Evolutionary conservation across 1,284 basidiomycete genomes (phyloP).

Genomic region (Papiliotrema laurentii): DNA sequence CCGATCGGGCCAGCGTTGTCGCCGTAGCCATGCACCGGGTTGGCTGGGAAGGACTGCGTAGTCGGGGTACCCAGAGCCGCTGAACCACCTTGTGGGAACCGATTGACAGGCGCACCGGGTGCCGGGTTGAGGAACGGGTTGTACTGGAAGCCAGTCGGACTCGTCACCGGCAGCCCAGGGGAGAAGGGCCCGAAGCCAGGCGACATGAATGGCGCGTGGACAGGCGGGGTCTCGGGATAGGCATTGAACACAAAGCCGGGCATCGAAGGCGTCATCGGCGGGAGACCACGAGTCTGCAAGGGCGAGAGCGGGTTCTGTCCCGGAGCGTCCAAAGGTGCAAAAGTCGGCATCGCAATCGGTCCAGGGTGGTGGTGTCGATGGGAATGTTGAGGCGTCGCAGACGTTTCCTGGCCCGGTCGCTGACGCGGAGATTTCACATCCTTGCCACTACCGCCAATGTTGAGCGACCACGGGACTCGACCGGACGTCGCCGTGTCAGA

Average conservation of each 20-base stretch:
- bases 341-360: conserved; percentile 40
- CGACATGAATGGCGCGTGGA: conserved; percentile 41
- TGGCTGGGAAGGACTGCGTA: conserved; percentile 36
- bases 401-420: not conserved
- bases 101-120: conserved; percentile 46
- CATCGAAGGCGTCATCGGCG: conserved; percentile 50
- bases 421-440: too few species aligned
- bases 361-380: conserved; percentile 31
- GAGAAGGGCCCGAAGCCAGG: conserved; percentile 45
- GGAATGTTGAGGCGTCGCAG: conserved; percentile 14
- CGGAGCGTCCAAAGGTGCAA: conserved; percentile 23
- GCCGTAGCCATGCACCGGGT: conserved; percentile 17
- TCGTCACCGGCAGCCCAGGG: conserved; percentile 44
- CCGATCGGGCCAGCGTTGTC: conserved; percentile 18
- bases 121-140: conserved; percentile 48
- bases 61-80: conserved; percentile 42
- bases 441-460: too few species aligned
- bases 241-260: conserved; percentile 49
- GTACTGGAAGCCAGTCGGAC: conserved; percentile 31
- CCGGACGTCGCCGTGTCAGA: not conserved
- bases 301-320: conserved; percentile 36
- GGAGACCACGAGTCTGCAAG: conserved; percentile 39
- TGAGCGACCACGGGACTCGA: conserved; percentile 23
- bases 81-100: conserved; percentile 23
- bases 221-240: conserved; percentile 45